phyloP scores from a whole-genome alignment of 805 yeast species.

The Candida ficus region DNA sequence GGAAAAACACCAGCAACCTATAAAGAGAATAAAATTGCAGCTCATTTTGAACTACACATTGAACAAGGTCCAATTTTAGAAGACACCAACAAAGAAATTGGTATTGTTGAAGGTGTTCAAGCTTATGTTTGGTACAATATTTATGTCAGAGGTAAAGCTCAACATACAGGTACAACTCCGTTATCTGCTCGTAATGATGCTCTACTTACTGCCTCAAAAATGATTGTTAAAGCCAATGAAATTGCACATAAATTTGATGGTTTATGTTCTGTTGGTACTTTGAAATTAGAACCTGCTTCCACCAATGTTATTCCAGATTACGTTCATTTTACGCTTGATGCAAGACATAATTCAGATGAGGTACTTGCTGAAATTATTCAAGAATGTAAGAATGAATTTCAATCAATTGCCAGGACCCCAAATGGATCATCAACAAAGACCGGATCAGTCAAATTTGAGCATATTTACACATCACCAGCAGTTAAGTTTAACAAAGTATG shows the following conservation, averaged over 20 bases:
- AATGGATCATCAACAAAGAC: constrained; percentile 21
- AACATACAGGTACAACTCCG: constrained; percentile 75
- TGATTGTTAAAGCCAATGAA: constrained; percentile 52
- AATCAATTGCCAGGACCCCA: constrained; percentile 22
- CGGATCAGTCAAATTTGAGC: constrained; percentile 36
- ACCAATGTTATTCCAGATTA: constrained; percentile 65
- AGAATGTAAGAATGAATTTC: constrained; percentile 35
- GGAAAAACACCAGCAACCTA: constrained; percentile 48
- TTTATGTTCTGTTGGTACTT: constrained; percentile 52
- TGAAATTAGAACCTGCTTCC: constrained; percentile 53
- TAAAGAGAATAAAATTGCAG: constrained; percentile 49
- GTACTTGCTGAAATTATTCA: constrained; percentile 31
- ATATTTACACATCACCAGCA: constrained; percentile 48
- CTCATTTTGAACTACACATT: constrained; percentile 71
- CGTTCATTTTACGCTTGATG: constrained; percentile 56
- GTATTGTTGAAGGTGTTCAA: constrained; percentile 64
- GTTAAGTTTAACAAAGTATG: constrained; percentile 51
- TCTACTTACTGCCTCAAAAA: constrained; percentile 48
- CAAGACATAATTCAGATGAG: constrained; percentile 49
- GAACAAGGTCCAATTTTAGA: constrained; percentile 76
- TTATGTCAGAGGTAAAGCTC: constrained; percentile 55
- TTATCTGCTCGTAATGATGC: constrained; percentile 58
- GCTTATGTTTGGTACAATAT: constrained; percentile 59
- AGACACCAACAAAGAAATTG: constrained; percentile 48
- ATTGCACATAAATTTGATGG: constrained; percentile 49